These are phyloP conservation scores for Globisporangium sylvaticum DNA, from an alignment of 352 stramenopile genomes.

Conservation along the genomic window DNA sequence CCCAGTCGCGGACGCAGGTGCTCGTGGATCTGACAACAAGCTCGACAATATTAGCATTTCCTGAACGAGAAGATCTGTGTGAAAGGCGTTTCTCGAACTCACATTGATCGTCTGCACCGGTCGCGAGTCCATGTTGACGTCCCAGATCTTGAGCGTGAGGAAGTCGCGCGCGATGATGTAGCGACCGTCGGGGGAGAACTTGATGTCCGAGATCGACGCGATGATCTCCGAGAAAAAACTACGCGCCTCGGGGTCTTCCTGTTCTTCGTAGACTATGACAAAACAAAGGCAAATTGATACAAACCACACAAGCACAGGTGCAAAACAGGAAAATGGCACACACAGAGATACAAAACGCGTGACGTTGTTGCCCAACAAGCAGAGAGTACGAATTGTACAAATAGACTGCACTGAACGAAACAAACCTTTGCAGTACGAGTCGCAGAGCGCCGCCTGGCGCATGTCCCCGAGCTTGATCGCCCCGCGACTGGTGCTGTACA, in stretches of 20 bases:
- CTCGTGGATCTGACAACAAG: constrained; percentile 80
- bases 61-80: neutral
- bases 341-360: neutral
- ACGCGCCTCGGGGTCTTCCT: constrained; percentile 71
- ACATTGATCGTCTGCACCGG: constrained; percentile 93
- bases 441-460: constrained; percentile 86
- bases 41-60: neutral
- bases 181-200: constrained; percentile 90
- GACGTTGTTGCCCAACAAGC: neutral
- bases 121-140: constrained; percentile 92
- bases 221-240: constrained; percentile 97
- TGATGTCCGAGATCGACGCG: constrained; percentile 92
- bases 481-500: constrained; percentile 93
- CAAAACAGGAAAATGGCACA: neutral
- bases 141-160: constrained; percentile 95
- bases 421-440: constrained; percentile 72
- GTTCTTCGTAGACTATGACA: constrained; percentile 82
- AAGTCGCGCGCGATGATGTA: constrained; percentile 96
- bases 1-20: constrained; percentile 84
- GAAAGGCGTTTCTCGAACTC: constrained; percentile 14
- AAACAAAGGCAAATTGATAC: neutral
- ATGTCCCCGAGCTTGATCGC: constrained; percentile 93
- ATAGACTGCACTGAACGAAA: too few species aligned
- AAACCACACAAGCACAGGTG: neutral
- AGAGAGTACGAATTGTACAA: neutral